Conservation (phyloP, 768 basidiomycete genomes). For the Baorangia bicolor region DNA sequence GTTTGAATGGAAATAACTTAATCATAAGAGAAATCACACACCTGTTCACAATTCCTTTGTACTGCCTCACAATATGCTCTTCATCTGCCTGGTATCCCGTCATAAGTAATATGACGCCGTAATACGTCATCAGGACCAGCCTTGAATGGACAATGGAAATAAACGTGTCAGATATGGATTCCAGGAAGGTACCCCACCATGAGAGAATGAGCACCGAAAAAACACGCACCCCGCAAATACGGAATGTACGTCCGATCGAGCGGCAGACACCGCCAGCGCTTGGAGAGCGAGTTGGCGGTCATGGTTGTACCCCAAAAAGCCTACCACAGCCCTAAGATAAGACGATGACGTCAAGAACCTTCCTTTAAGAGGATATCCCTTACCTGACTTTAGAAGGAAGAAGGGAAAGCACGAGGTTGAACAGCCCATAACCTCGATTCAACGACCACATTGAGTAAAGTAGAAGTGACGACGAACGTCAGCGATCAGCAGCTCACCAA, state of each 20-base stretch:
- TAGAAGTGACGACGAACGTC: neutral
- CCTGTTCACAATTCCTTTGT: slow-evolving; percentile 63
- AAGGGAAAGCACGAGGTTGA: slow-evolving; percentile 78
- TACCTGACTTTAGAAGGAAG: slow-evolving; percentile 71
- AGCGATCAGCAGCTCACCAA: slow-evolving; percentile 47
- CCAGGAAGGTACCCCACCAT: neutral
- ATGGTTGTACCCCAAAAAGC: slow-evolving; percentile 74
- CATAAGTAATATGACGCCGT: slow-evolving; percentile 66
- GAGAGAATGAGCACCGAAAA: neutral
- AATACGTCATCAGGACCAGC: slow-evolving; percentile 78
- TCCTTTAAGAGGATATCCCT: slow-evolving; percentile 13
- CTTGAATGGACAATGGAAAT: slow-evolving; percentile 33
- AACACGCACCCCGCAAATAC: slow-evolving; percentile 68
- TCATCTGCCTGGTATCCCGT: slow-evolving; percentile 79
- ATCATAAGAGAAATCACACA: slow-evolving; percentile 29
- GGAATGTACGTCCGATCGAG: slow-evolving; percentile 66
- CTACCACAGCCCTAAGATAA: slow-evolving; percentile 58
- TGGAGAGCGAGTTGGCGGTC: slow-evolving; percentile 67
- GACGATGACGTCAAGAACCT: neutral
- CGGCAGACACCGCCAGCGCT: slow-evolving; percentile 67
- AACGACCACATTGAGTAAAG: neutral
- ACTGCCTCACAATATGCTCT: slow-evolving; percentile 58
- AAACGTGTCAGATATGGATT: neutral
- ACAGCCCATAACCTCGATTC: slow-evolving; percentile 54
- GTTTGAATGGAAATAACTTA: neutral